phyloP scores from a whole-genome alignment of 768 basidiomycete species.

The Lenzites betulinus region DNA sequence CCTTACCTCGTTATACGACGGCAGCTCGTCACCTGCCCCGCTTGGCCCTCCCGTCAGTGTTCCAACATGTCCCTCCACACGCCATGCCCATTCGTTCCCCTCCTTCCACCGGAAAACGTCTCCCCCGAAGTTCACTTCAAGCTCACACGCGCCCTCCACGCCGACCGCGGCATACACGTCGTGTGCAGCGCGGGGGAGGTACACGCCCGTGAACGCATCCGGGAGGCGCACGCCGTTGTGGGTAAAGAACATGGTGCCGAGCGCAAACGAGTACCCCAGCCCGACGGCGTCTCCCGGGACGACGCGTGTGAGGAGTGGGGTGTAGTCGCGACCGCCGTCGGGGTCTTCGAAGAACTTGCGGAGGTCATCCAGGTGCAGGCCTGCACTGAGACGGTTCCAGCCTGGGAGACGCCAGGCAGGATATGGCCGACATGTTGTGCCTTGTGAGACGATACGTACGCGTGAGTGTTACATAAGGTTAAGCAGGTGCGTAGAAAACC shows the following conservation, averaged over 20 bases:
- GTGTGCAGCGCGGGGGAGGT: slow-evolving; percentile 48
- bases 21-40: slow-evolving; percentile 45
- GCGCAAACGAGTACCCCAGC: slow-evolving; percentile 61
- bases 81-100: slow-evolving; percentile 68
- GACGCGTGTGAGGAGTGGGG: slow-evolving; percentile 35
- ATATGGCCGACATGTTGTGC: slow-evolving; percentile 66
- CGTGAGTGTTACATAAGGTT: background rate
- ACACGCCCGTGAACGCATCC: slow-evolving; percentile 59
- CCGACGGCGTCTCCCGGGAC: slow-evolving; percentile 55
- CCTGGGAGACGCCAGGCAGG: slow-evolving; percentile 68
- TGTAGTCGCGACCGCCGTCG: slow-evolving; percentile 63
- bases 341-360: slow-evolving; percentile 74
- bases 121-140: slow-evolving; percentile 67
- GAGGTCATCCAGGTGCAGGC: slow-evolving; percentile 68
- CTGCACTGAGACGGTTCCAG: slow-evolving; percentile 69
- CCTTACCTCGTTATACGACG: slow-evolving; percentile 25
- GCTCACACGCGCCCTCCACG: slow-evolving; percentile 46
- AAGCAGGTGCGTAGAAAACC: slow-evolving; percentile 11
- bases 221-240: slow-evolving; percentile 60
- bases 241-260: slow-evolving; percentile 61
- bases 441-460: slow-evolving; percentile 33
- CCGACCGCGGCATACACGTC: slow-evolving; percentile 72
- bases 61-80: slow-evolving; percentile 64
- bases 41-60: slow-evolving; percentile 38
- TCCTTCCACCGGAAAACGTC: slow-evolving; percentile 56